These are phyloP conservation scores for Agrostemma githago DNA, from an alignment of 148 eudicot species.

Conservation along the genomic window DNA sequence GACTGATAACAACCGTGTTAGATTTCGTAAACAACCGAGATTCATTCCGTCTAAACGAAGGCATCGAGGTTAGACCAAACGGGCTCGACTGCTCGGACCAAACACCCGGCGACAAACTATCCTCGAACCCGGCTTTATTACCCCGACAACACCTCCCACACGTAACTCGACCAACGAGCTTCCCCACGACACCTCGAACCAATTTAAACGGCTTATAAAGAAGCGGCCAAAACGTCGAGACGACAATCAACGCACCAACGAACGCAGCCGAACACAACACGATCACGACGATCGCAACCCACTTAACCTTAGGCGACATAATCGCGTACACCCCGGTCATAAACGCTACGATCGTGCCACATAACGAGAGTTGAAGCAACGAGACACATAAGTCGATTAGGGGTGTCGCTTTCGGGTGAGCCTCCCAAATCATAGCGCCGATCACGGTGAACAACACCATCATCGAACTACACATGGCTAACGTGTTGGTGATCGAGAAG, in stretches of 20 bases:
- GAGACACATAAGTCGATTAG: slow-evolving; percentile 9
- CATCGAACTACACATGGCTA: slow-evolving; percentile 20
- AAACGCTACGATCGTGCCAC: slow-evolving; percentile 11
- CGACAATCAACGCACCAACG: slow-evolving; percentile 6
- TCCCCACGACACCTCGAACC: not conserved
- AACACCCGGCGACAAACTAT: not conserved
- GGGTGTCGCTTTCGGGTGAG: slow-evolving; percentile 13
- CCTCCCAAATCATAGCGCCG: slow-evolving; percentile 15
- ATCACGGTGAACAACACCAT: slow-evolving; percentile 9
- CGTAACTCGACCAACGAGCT: not conserved
- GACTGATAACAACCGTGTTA: not conserved
- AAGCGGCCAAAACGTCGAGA: slow-evolving; percentile 13
- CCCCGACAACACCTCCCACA: not conserved
- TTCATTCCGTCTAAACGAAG: not conserved
- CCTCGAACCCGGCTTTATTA: too few species aligned
- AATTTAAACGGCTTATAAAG: slow-evolving; percentile 9
- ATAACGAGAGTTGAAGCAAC: slow-evolving; percentile 9
- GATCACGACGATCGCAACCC: slow-evolving; percentile 13
- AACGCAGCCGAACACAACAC: slow-evolving; percentile 3
- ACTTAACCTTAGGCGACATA: slow-evolving; percentile 8
- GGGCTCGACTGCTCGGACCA: not conserved
- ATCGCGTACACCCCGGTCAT: slow-evolving; percentile 17
- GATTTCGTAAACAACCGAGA: not conserved
- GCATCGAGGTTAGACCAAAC: not conserved
- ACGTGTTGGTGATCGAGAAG: slow-evolving; percentile 5